Base-by-base conservation (phyloP, 2,329 filamentous ascomycete genomes). In the Fusarium setosum region DNA sequence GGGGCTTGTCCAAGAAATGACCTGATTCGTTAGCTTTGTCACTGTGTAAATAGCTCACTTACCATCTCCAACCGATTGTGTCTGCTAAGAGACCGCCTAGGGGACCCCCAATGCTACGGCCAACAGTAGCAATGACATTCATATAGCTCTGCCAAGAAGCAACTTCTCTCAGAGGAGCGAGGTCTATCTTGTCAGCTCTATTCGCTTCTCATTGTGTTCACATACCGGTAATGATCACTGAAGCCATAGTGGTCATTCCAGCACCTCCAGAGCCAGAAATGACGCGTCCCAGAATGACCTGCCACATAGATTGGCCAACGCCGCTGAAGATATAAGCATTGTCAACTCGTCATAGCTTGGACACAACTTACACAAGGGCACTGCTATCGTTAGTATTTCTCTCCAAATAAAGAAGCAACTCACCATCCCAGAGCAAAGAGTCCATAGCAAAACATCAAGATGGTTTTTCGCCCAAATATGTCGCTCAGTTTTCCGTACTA, bases 1-100 rank as follows among this genome's bases (percentile, higher is more conserved):
- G 87, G 87, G 0, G 87, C 83, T 66, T 90, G 87, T 2, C 87
- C 77, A 4, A 88, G 68, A 47, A 90, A 90, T 34, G 85, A 88
- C 83, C 68, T 70, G 6, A 15, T 0, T 3, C 24, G 6, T 53
- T 13, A 63, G 44, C 12, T 1, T 3, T 24, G 20, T 3, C 21
- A 5, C 6, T 10, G 10, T 29, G 4, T 4, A 10, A n/a, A 5
- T 3, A 24, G 3, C 6, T 5, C 1, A 37, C 63, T 45, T 18
- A 70, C 68, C 85, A 89, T 31, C 89, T 80, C 89, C 89, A 91
- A 8, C 89, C 88, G 20, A 91, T 79, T 1, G 77, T 80, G 61
- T 90, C 87, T 10, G 86, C 87, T 5, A 91, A 80, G 31, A 85
- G 81, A 0, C 88, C 88, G 3, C 89, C 88, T 9, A 84, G 69